These are phyloP conservation scores for Starmerella apis DNA, from an alignment of 805 yeast species.

Conservation along the genomic window DNA sequence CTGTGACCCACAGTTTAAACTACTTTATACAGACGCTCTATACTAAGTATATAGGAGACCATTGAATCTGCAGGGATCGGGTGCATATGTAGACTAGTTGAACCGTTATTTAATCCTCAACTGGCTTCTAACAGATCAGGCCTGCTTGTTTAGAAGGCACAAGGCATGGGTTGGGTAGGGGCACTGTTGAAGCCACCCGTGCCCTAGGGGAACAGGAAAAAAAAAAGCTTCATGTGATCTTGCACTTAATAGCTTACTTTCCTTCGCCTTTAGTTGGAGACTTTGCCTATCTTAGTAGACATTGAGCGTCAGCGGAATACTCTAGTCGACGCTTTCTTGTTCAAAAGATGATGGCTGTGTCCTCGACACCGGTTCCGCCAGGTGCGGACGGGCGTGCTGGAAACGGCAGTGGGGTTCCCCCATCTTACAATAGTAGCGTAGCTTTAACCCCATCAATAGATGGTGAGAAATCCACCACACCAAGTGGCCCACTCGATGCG, in stretches of 20 bases:
- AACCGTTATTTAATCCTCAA: too few species aligned
- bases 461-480: slow-evolving; percentile 5
- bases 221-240: background rate
- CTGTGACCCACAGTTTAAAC: too few species aligned
- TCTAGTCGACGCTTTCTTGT: background rate
- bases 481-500: background rate
- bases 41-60: too few species aligned
- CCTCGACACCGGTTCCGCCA: slow-evolving; percentile 7
- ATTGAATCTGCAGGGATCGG: too few species aligned
- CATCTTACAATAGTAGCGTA: slow-evolving; percentile 10
- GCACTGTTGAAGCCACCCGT: background rate
- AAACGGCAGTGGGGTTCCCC: slow-evolving; percentile 2
- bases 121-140: too few species aligned
- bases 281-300: background rate
- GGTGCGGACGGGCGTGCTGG: slow-evolving; percentile 3
- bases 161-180: background rate
- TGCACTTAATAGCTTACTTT: slow-evolving; percentile 1
- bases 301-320: background rate
- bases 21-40: too few species aligned
- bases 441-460: slow-evolving; percentile 9
- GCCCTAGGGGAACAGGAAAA: background rate
- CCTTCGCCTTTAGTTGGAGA: slow-evolving; percentile 8
- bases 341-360: slow-evolving; percentile 14
- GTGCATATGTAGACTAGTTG: too few species aligned
- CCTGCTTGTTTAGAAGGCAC: background rate